These are phyloP conservation scores for Rugonectria rugulosa DNA, from an alignment of 2,329 filamentous ascomycete genomes.

Conservation along the genomic window DNA sequence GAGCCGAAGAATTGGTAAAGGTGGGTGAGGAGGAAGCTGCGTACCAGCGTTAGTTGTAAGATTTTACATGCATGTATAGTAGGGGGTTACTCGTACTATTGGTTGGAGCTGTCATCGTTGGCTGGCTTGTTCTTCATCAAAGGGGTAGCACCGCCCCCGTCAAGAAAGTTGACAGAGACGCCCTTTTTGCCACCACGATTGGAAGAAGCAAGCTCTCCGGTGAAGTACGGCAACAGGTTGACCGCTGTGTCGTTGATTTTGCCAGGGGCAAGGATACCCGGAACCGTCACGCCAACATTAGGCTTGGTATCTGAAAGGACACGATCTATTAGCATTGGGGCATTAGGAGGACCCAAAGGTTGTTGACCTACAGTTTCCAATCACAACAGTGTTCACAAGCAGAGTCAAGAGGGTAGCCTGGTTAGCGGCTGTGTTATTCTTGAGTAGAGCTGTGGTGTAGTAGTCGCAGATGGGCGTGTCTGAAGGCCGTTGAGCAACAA, in stretches of 20 bases:
- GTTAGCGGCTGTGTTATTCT: slow-evolving; percentile 65
- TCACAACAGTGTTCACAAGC: slow-evolving; percentile 69
- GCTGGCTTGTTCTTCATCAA: slow-evolving; percentile 63
- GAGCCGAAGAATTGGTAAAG: slow-evolving; percentile 68
- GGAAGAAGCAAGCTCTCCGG: slow-evolving; percentile 59
- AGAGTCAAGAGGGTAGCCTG: slow-evolving; percentile 63
- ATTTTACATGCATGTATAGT: neutral
- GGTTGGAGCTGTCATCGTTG: slow-evolving; percentile 57
- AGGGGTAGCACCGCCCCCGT: slow-evolving; percentile 64
- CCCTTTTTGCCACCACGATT: slow-evolving; percentile 57
- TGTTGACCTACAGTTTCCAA: slow-evolving; percentile 61
- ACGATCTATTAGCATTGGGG: neutral
- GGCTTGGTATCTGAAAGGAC: slow-evolving; percentile 56
- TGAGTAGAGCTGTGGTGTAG: slow-evolving; percentile 67
- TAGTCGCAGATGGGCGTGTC: slow-evolving; percentile 67
- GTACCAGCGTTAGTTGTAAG: neutral
- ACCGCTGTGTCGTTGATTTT: slow-evolving; percentile 58
- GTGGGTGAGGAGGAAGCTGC: slow-evolving; percentile 64
- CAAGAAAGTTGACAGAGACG: slow-evolving; percentile 65
- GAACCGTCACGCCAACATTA: slow-evolving; percentile 59
- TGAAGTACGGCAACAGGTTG: slow-evolving; percentile 68
- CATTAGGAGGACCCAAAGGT: neutral
- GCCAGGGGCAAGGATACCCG: slow-evolving; percentile 64
- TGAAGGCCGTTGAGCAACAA: slow-evolving; percentile 54
- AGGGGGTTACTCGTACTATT: slow-evolving; percentile 55